phyloP scores from a whole-genome alignment of 1,284 basidiomycete genomes.

The Trichosporon coremiiforme region DNA sequence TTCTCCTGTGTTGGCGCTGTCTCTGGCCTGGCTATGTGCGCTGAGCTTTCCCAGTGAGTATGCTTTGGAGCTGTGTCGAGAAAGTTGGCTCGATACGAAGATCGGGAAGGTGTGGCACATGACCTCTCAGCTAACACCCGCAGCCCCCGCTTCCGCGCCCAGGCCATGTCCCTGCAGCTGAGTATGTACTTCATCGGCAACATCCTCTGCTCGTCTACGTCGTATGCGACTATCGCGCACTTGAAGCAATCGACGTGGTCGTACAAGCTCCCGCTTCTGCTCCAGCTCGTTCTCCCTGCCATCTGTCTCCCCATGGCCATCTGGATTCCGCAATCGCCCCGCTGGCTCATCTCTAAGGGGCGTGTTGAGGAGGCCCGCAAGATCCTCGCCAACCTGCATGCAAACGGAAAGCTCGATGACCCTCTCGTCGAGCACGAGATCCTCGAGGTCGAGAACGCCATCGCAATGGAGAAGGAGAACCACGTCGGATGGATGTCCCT shows the following conservation, averaged over 20 bases:
- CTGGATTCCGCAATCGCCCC: slow-evolving; percentile 68
- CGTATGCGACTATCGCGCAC: slow-evolving; percentile 20
- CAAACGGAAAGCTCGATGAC: slow-evolving; percentile 35
- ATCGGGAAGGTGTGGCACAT: neutral
- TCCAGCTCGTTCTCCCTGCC: slow-evolving; percentile 57
- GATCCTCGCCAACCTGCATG: slow-evolving; percentile 43
- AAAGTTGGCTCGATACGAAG: neutral
- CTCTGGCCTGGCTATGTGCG: slow-evolving; percentile 23
- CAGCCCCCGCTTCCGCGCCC: slow-evolving; percentile 23
- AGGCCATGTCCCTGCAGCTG: slow-evolving; percentile 26
- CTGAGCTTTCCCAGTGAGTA: slow-evolving; percentile 22
- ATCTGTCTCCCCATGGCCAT: slow-evolving; percentile 61
- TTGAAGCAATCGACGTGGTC: slow-evolving; percentile 17
- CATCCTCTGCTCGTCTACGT: slow-evolving; percentile 21
- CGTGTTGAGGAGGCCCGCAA: slow-evolving; percentile 39
- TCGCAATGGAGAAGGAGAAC: slow-evolving; percentile 44
- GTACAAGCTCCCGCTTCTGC: slow-evolving; percentile 18
- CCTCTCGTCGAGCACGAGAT: slow-evolving; percentile 32
- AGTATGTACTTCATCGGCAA: slow-evolving; percentile 24
- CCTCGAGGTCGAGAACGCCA: slow-evolving; percentile 31
- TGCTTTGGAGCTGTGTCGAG: neutral
- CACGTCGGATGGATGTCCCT: slow-evolving; percentile 17
- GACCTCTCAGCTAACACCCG: neutral
- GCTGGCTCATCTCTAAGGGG: slow-evolving; percentile 64
- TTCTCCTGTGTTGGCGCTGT: slow-evolving; percentile 21